Percentiles rank a stretch among this genome's conserved stretches.
Evolutionary conservation across 768 basidiomycete genomes (phyloP).

Genomic region (Suillus luteus): DNA sequence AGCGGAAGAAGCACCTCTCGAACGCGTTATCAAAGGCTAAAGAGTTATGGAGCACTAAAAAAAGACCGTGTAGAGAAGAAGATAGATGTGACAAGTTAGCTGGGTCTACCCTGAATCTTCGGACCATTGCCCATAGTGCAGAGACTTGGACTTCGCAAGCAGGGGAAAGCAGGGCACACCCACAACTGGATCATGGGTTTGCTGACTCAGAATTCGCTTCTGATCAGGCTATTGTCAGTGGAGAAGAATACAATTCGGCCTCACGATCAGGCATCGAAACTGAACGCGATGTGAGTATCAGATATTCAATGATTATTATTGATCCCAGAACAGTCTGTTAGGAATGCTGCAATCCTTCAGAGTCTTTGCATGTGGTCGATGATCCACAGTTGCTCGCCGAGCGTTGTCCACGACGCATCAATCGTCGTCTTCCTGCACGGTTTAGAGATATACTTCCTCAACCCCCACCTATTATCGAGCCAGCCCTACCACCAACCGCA

Average conservation of each 20-base stretch:
- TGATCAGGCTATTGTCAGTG: not conserved
- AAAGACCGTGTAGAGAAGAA: not conserved
- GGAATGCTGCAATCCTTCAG: not conserved
- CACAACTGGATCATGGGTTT: not conserved
- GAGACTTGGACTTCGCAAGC: not conserved
- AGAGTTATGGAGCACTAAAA: not conserved
- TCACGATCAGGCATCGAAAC: too few relatives aligned
- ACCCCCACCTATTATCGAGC: slow-evolving; percentile 6
- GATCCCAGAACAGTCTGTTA: not conserved
- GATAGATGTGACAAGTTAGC: not conserved
- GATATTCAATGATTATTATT: not conserved
- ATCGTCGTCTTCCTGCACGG: slow-evolving; percentile 6
- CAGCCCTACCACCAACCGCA: not conserved
- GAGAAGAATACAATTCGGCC: not conserved
- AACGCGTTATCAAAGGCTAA: slow-evolving; percentile 9
- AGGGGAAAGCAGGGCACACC: not conserved
- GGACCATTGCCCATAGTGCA: not conserved
- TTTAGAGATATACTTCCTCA: slow-evolving; percentile 12
- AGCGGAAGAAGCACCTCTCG: not conserved
- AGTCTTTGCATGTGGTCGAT: not conserved
- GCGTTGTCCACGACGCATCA: not conserved
- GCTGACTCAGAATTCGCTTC: not conserved
- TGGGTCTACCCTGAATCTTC: not conserved
- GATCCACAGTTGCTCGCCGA: slow-evolving; percentile 7
- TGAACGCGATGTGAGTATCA: not conserved